A percentile compares a stretch with the other conserved stretches of the same genome.
Evolutionary conservation across 2,329 filamentous ascomycete genomes (phyloP).

Genomic region (Ceratocystis destructans): DNA sequence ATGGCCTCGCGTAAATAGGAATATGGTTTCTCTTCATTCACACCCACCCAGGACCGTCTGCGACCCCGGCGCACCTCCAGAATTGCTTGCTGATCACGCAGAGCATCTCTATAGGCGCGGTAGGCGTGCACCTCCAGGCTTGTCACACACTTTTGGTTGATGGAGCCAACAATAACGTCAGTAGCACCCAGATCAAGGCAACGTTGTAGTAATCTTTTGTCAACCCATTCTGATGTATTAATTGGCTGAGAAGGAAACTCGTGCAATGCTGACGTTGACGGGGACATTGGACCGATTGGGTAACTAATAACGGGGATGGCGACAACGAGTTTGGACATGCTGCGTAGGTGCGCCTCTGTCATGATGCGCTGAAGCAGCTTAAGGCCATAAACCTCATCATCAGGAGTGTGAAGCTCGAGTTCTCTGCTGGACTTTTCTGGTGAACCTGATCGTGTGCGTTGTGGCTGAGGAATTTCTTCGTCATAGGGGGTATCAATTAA

Average conservation of each 20-base stretch:
- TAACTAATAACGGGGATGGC: conserved; percentile 41
- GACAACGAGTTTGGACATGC: conserved; percentile 42
- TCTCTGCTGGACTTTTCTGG: conserved; percentile 31
- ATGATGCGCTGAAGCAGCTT: conserved; percentile 42
- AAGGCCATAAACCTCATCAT: conserved; percentile 42
- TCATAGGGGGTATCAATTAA: conserved; percentile 43
- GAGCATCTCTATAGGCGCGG: conserved; percentile 62
- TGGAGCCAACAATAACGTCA: conserved; percentile 70
- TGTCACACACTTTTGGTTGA: conserved; percentile 59
- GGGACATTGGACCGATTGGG: conserved; percentile 24
- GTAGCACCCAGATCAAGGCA: conserved; percentile 77
- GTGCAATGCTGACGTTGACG: conserved; percentile 24
- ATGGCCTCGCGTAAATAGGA: conserved; percentile 83
- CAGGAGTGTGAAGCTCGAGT: conserved; percentile 30
- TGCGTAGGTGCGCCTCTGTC: conserved; percentile 43
- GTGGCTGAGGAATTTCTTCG: conserved; percentile 31
- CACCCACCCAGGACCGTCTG: conserved; percentile 83
- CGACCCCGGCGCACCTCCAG: conserved; percentile 59
- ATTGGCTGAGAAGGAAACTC: conserved; percentile 21
- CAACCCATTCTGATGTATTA: conserved; percentile 28
- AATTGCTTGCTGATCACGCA: conserved; percentile 57
- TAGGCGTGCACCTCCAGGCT: conserved; percentile 73
- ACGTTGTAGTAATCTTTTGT: conserved; percentile 41
- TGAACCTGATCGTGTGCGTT: conserved; percentile 27
- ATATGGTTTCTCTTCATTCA: conserved; percentile 73